These are phyloP conservation scores for Pisolithus tinctorius DNA, from an alignment of 768 basidiomycete genomes.

Conservation along the genomic window DNA sequence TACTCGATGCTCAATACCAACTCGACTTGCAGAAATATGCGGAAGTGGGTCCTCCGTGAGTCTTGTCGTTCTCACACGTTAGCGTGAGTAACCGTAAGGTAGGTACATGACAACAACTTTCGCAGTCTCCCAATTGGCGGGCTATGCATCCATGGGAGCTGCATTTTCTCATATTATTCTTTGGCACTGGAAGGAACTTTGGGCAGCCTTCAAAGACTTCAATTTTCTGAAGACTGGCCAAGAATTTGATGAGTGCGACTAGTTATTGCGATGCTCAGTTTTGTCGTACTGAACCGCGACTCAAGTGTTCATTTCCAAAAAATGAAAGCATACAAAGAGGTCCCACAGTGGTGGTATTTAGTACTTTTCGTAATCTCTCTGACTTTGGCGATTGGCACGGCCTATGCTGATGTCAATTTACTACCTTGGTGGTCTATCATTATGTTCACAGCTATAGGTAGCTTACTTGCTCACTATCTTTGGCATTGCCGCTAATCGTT, in stretches of 20 bases:
- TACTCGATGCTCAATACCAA: slow-evolving; percentile 5
- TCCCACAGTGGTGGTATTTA: slow-evolving; percentile 48
- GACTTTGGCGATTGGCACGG: slow-evolving; percentile 42
- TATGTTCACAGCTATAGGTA: slow-evolving; percentile 37
- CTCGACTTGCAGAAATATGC: slow-evolving; percentile 7
- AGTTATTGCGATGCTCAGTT: background rate
- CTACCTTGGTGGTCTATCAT: slow-evolving; percentile 52
- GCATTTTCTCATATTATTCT: slow-evolving; percentile 43
- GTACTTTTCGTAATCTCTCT: slow-evolving; percentile 39
- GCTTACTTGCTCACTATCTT: background rate
- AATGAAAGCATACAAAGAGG: slow-evolving; percentile 48
- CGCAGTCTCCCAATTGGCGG: slow-evolving; percentile 6
- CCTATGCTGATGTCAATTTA: slow-evolving; percentile 33
- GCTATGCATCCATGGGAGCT: slow-evolving; percentile 9
- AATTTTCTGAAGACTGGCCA: slow-evolving; percentile 21
- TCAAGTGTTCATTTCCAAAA: slow-evolving; percentile 24
- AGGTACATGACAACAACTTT: slow-evolving; percentile 13
- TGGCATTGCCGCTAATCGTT: slow-evolving; percentile 17
- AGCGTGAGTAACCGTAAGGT: slow-evolving; percentile 1
- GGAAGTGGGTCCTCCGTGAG: slow-evolving; percentile 9
- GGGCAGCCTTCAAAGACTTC: slow-evolving; percentile 12
- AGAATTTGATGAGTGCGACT: slow-evolving; percentile 3
- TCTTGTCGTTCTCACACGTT: background rate
- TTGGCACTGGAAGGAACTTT: slow-evolving; percentile 46
- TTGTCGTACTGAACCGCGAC: background rate